Conservation (phyloP, 1,139 yeast genomes). For the Candida sp. region DNA sequence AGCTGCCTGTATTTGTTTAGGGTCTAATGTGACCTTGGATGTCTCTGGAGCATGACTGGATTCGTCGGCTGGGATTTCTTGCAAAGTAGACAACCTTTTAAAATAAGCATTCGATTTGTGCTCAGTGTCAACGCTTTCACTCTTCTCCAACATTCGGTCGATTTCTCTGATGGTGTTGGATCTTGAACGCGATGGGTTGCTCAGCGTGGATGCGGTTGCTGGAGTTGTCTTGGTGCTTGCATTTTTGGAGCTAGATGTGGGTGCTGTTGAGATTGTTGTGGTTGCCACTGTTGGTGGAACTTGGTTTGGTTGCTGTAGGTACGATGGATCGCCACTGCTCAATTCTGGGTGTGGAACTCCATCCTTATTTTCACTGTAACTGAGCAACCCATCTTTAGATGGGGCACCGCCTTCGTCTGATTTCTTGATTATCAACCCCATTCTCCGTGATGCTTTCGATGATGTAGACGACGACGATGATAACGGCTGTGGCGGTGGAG, state of each 20-base stretch:
- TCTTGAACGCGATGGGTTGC: constrained; percentile 30
- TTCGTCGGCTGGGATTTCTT: constrained; percentile 55
- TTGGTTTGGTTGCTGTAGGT: constrained; percentile 23
- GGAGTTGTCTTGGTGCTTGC: neutral
- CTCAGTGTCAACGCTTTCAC: constrained; percentile 45
- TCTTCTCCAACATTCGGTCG: constrained; percentile 43
- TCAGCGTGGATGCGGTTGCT: constrained; percentile 10
- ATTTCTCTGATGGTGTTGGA: constrained; percentile 47
- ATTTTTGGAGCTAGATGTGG: constrained; percentile 3
- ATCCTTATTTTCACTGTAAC: neutral
- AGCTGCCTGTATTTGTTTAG: neutral
- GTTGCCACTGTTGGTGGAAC: constrained; percentile 14
- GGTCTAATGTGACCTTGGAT: constrained; percentile 9
- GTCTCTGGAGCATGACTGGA: constrained; percentile 4
- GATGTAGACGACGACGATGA: constrained; percentile 59
- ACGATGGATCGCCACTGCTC: constrained; percentile 12
- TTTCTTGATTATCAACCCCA: constrained; percentile 68
- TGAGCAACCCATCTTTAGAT: neutral
- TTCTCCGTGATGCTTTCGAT: constrained; percentile 60
- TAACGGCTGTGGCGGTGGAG: constrained; percentile 20
- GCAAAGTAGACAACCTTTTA: constrained; percentile 69
- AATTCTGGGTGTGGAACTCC: neutral
- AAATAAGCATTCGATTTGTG: constrained; percentile 70
- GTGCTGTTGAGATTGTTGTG: constrained; percentile 9
- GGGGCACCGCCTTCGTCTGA: constrained; percentile 23